Evolutionary conservation across 75 land plant species (phyloP), one percentile per base, ranked within the genome.

Genomic region (Gnetum montanum): DNA sequence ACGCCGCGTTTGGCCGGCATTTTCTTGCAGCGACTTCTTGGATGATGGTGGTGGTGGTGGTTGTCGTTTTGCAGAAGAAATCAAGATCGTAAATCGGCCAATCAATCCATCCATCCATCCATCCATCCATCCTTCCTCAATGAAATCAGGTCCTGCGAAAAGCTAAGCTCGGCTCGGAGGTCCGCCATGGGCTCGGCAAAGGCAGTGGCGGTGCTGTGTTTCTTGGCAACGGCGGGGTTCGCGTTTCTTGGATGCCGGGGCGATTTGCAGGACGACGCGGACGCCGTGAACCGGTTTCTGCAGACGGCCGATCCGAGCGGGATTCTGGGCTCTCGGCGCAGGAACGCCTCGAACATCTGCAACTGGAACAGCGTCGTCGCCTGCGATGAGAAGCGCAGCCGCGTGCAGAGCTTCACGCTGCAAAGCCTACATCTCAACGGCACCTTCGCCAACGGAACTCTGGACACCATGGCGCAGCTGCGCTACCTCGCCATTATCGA

Each of bases 401-500:
- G 81, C 20, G 91, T 90, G 12, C 44, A 43, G 8, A 76, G 79
- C 59, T 65, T 90, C 16, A 72, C 79, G 20, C 36, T 90, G 36
- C 87, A 90, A 60, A 33, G 50, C 22, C 31, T 58, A 6, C 72
- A 75, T 44, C 65, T 90, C n/a, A 66, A 47, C 4, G 96, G 96
- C 0, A 58, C 44, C 23, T 28, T 90, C 4, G 60, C 57, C 2
- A 54, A 35, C 10, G 34, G 57, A 12, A 61, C 27, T 38, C 27
- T 90, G 63, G 63, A 75, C 27, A 46, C 41, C 15, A 71, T 90
- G 28, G 73, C 73, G 11, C 76, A 86, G 50, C 87, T 90, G 18
- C 70, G 86, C 0, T 72, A 86, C 2, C 60, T 90, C 15, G 86
- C 91, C 68, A 67, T 80, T 66, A 82, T 84, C 38, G 60, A 53